A percentile compares a stretch with the other conserved stretches of the same genome.
These are phyloP conservation scores for Scutellaria minor DNA, from an alignment of 257 asterid species.

Conservation along the genomic window DNA sequence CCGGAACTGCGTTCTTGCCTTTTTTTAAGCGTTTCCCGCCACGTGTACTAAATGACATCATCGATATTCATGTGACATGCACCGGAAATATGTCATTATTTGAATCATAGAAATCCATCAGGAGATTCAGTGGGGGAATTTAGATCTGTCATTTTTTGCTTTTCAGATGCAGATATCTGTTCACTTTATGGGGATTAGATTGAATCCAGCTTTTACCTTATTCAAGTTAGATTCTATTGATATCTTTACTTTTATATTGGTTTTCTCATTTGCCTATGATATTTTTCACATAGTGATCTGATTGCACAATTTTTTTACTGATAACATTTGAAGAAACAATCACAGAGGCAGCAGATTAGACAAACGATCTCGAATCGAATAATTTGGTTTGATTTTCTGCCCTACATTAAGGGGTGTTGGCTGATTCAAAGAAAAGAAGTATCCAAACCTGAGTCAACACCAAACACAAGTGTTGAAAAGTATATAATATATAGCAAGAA, in stretches of 20 bases:
- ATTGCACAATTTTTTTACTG: not conserved
- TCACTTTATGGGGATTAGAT: constrained; percentile 15
- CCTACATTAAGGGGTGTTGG: constrained; percentile 20
- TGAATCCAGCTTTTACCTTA: constrained; percentile 21
- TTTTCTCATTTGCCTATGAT: not conserved
- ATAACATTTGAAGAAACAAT: not conserved
- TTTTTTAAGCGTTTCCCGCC: not conserved
- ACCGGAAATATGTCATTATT: not conserved
- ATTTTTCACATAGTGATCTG: not conserved
- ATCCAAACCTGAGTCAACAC: constrained; percentile 35
- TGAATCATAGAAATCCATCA: not conserved
- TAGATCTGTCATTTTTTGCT: constrained; percentile 23
- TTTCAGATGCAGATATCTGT: constrained; percentile 26
- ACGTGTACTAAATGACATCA: not conserved
- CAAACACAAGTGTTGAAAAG: constrained; percentile 25
- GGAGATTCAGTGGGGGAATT: constrained; percentile 24
- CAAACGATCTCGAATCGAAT: not conserved
- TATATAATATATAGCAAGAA: not conserved
- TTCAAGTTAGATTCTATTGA: constrained; percentile 18
- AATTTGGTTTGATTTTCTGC: not conserved
- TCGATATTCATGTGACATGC: not conserved
- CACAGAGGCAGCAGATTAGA: no score
- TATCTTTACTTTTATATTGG: constrained; percentile 15
- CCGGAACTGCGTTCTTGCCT: not conserved
- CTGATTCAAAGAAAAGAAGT: constrained; percentile 35